A percentile compares a stretch with the other conserved stretches of the same genome.
Conservation (phyloP, 345 rosid species). For the Geranium rotundifolium region DNA sequence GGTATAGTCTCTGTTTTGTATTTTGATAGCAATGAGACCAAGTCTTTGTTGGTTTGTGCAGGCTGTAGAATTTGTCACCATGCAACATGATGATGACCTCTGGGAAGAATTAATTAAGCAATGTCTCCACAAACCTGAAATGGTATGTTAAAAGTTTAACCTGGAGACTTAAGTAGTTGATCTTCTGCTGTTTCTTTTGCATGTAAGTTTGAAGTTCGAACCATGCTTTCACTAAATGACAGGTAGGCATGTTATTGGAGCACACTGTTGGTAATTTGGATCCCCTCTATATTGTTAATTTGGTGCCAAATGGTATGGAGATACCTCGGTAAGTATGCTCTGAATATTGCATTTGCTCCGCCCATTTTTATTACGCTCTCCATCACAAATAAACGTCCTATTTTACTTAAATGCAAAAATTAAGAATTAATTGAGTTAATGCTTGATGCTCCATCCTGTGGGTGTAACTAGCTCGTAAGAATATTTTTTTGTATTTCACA, state of each 20-base stretch:
- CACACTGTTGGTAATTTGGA: conserved; percentile 99
- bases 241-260: conserved; percentile 93
- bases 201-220: conserved; percentile 8
- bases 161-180: background rate
- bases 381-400: too few relatives aligned
- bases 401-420: too few relatives aligned
- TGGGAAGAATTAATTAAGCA: conserved; percentile 98
- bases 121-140: conserved; percentile 92
- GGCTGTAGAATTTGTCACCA: conserved; percentile 96
- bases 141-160: conserved; percentile 35
- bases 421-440: too few relatives aligned
- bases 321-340: conserved; percentile 76
- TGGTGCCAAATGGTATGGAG: conserved; percentile 96
- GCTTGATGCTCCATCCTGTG: too few relatives aligned
- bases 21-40: conserved; percentile 8
- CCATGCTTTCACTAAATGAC: conserved; percentile 18
- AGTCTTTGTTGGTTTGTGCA: conserved; percentile 25
- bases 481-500: too few relatives aligned
- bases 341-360: conserved; percentile 1
- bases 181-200: background rate
- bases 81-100: conserved; percentile 97
- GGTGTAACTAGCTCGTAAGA: too few relatives aligned
- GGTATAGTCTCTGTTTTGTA: conserved; percentile 6
- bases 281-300: conserved; percentile 90
- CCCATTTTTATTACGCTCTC: background rate